These are phyloP conservation scores for Xylaria curta DNA, from an alignment of 495 filamentous ascomycete species.

Conservation along the genomic window DNA sequence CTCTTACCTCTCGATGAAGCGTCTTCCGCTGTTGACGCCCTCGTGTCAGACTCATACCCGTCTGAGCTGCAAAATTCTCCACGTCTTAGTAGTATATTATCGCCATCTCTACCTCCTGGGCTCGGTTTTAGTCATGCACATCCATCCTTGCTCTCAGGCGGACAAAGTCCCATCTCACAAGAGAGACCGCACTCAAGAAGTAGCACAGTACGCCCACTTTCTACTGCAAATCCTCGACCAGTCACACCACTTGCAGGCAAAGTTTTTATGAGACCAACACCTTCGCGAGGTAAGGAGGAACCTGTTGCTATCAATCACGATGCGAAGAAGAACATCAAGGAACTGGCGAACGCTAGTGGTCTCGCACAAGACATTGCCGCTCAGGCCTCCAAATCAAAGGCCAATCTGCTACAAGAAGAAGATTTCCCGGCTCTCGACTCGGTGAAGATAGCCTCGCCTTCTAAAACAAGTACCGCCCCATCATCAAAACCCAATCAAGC, in stretches of 20 bases:
- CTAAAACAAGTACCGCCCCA: conserved; percentile 32
- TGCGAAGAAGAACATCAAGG: conserved; percentile 55
- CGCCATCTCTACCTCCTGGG: conserved; percentile 70
- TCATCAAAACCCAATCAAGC: conserved; percentile 30
- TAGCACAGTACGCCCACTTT: conserved; percentile 10
- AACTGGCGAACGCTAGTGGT: conserved; percentile 51
- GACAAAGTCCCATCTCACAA: conserved; percentile 30
- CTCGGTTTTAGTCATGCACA: conserved; percentile 65
- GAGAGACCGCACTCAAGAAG: conserved; percentile 25
- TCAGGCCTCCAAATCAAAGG: conserved; percentile 48
- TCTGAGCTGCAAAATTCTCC: conserved; percentile 45
- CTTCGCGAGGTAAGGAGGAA: conserved; percentile 38
- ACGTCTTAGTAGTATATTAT: conserved; percentile 52
- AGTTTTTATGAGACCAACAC: conserved; percentile 8
- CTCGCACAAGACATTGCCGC: conserved; percentile 55
- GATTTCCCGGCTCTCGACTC: conserved; percentile 64
- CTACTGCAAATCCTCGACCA: conserved; percentile 34
- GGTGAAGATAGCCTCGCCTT: conserved; percentile 40
- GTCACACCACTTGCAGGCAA: conserved; percentile 35
- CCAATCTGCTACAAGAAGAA: conserved; percentile 55
- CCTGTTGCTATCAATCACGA: conserved; percentile 34
- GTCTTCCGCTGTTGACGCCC: conserved; percentile 60
- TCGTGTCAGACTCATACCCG: conserved; percentile 58
- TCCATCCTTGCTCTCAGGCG: conserved; percentile 39
- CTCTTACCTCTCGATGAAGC: conserved; percentile 59